These are phyloP conservation scores for Paramarasmius palmivorus DNA, from an alignment of 1,284 basidiomycete genomes.

Conservation along the genomic window DNA sequence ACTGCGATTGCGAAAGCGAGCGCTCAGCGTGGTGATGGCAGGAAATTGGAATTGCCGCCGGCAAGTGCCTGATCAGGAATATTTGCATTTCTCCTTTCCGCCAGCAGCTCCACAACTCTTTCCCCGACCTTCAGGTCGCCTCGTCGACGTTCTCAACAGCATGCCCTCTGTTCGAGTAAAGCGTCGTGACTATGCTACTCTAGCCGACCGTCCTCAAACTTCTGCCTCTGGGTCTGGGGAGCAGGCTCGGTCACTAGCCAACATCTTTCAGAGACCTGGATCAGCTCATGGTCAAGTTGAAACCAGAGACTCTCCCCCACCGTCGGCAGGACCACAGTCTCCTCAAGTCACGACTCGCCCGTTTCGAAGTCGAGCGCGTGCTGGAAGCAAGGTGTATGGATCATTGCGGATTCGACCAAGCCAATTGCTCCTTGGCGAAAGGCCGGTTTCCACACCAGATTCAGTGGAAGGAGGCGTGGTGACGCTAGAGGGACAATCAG, in stretches of 20 bases:
- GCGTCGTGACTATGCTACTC: slow-evolving; percentile 41
- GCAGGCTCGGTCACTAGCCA: slow-evolving; percentile 3
- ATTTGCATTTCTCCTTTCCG: neutral
- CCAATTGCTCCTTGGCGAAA: neutral
- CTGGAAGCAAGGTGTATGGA: slow-evolving; percentile 1
- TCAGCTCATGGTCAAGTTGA: neutral
- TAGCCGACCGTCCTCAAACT: slow-evolving; percentile 30
- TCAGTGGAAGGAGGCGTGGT: slow-evolving; percentile 6
- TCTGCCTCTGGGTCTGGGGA: slow-evolving; percentile 13
- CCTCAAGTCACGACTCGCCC: neutral
- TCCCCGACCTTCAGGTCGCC: neutral
- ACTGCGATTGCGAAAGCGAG: no score
- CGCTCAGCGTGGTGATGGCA: no score
- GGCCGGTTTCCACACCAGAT: neutral
- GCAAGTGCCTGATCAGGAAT: neutral
- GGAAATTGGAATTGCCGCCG: no score
- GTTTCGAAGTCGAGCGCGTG: neutral
- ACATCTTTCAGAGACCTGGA: slow-evolving; percentile 1
- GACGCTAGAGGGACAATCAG: slow-evolving; percentile 16
- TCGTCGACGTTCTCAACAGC: neutral
- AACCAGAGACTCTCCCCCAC: slow-evolving; percentile 1
- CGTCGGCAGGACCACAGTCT: neutral
- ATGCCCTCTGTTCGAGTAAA: slow-evolving; percentile 64
- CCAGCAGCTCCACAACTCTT: neutral
- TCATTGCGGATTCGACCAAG: neutral